Evolutionary conservation across 2,329 filamentous ascomycete genomes (phyloP), one percentile per base, ranked within the genome.

Genomic region (Penicillium sp.): DNA sequence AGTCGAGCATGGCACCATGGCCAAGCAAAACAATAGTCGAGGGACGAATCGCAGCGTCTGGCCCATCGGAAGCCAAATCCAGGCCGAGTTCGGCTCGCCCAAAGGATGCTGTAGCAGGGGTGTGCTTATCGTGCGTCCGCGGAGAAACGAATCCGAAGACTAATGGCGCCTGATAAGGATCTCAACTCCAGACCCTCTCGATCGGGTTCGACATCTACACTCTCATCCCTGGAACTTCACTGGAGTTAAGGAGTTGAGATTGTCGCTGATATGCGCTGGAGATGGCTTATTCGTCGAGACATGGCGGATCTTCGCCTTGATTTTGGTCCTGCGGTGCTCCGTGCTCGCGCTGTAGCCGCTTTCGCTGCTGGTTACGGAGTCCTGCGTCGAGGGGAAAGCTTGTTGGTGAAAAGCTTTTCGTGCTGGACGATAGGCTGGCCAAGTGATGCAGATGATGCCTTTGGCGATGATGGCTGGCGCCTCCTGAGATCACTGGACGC

Each of bases 121-220:
- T 7, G 38, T 30, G 47, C 56, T 58, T 58, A 58, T 58, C 56
- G 1, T 5, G 4, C 3, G 3, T 23, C 56, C 56, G 56, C 56
- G 56, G 56, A 58, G 56, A 58, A 58, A 58, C 35, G n/a, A 50
- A 49, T 19, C 21, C 31, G 47, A 50, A 15, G 46, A 57, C 55
- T 21, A 45, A 17, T 17, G 29, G 35, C 17, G 19, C 47, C 2
- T 51, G 56, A 58, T 58, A 58, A 52, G 47, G 31, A 47, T 51
- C 21, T 7, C 6, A 29, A n/a, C 51, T 13, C 35, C 35, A 13
- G 35, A 41, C 11, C 19, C 19, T 26, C 46, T 48, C 46, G 46
- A 48, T 48, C 13, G 50, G 8, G 35, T 41, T 41, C 35, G 35
- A 41, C 11, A 41, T 41, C 35, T 11, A 41, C 11, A 15, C 35